A percentile compares a stretch with the other conserved stretches of the same genome.
Conservation (phyloP, 768 basidiomycete species). For the Tubosaeta brunneosetosa region DNA sequence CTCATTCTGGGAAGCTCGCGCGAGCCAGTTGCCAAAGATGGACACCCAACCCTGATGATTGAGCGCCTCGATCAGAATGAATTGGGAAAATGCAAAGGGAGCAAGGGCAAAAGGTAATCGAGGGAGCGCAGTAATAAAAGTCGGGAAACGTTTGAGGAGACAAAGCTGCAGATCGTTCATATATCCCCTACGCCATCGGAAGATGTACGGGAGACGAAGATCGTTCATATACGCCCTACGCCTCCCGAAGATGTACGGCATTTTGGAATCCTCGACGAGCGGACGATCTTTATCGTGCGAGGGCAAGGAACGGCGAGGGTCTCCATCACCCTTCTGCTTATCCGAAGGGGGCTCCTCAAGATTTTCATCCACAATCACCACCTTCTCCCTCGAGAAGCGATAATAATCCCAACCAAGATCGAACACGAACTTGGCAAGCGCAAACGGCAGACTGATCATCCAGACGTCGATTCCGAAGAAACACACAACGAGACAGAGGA, state of each 20-base stretch:
- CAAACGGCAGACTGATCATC: slow-evolving; percentile 82
- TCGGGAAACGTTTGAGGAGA: slow-evolving; percentile 55
- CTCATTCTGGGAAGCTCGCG: slow-evolving; percentile 37
- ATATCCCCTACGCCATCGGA: too few species aligned
- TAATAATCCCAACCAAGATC: slow-evolving; percentile 55
- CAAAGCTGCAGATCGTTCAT: not conserved
- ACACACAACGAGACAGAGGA: slow-evolving; percentile 71
- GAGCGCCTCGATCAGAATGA: slow-evolving; percentile 87
- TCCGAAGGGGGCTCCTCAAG: not conserved
- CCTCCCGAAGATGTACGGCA: not conserved
- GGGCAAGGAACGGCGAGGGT: too few species aligned
- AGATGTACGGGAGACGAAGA: not conserved
- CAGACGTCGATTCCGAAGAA: slow-evolving; percentile 77
- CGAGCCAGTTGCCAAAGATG: slow-evolving; percentile 70
- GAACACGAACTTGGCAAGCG: slow-evolving; percentile 61
- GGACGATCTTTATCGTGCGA: not conserved
- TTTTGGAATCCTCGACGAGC: not conserved
- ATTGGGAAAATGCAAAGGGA: slow-evolving; percentile 91
- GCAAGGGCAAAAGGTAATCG: slow-evolving; percentile 77
- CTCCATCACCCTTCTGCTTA: too few species aligned
- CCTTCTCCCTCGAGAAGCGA: slow-evolving; percentile 22
- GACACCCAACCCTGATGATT: slow-evolving; percentile 83
- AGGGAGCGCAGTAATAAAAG: slow-evolving; percentile 57
- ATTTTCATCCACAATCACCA: slow-evolving; percentile 4
- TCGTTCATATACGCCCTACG: not conserved